Base-by-base conservation (phyloP, 1,284 basidiomycete species). In the Ganoderma boninense region DNA sequence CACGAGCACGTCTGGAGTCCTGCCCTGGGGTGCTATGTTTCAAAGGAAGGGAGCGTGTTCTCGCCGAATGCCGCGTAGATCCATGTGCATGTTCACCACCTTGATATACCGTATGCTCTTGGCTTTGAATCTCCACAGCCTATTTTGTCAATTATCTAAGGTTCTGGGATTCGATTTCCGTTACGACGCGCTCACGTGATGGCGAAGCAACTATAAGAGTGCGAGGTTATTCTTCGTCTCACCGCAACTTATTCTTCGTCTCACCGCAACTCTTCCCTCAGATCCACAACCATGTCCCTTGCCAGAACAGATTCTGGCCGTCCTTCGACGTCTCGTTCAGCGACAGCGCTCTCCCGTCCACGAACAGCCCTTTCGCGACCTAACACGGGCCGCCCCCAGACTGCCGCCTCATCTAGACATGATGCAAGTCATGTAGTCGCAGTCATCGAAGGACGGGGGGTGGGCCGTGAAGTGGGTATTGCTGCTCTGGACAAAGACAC, bases 401-500 rank as follows among this genome's bases (percentile, higher is more conserved):
- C 92, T 2, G 84, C 89, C 10, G 86, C 84, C 6, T 92, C 91
- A 2, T 84, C 85, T 13, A 82, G 84, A 56, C 83, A 86, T 66
- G 91, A 93, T 72, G 84, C 84, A 0, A 90, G 81, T 68, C 89
- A 89, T 78, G 81, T 93, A 4, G 83, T 94, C 46, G 90, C 93
- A 6, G 79, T 95, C 23, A 80, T 94, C 16, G 93, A 95, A 80
- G 91, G 93, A 10, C 84, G 93, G 46, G 93, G 94, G 2, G 84
- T 92, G 29, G 91, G 92, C 0, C 85, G 92, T 52, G 95, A 97
- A 80, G 89, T 97, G 2, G 96, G 96, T 4, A 89, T 97, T 46
- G 95, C 95, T 1, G 92, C 93, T 0, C 84, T 96, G n/a, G 92
- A 96, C 70, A 88, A 87, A 73, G 91, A 93, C 49, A 96, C 94